These are phyloP conservation scores for Colletotrichum australisinense DNA, from an alignment of 2,329 filamentous ascomycete genomes.

Conservation along the genomic window DNA sequence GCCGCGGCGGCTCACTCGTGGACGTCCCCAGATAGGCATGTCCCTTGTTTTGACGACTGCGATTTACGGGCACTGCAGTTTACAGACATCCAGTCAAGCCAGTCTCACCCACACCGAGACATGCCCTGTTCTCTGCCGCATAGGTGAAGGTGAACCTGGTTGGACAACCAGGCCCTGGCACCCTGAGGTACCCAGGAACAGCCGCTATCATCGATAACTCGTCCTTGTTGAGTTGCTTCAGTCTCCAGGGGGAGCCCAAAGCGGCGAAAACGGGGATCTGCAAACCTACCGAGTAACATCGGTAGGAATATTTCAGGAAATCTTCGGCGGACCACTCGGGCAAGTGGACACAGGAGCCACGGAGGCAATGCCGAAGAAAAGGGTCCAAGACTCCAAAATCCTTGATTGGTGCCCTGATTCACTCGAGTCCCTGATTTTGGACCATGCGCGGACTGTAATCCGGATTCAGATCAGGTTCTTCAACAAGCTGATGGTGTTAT, in stretches of 20 bases:
- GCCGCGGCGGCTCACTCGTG: constrained; percentile 12
- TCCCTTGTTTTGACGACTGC: constrained; percentile 27
- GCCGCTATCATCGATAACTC: not conserved
- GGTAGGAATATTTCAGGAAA: constrained; percentile 8
- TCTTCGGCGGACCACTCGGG: not conserved
- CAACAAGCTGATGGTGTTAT: not conserved
- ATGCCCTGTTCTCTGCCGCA: too few relatives aligned
- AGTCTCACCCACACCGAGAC: not conserved
- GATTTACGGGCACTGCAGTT: not conserved
- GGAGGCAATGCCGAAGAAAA: constrained; percentile 14
- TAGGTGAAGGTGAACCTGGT: too few relatives aligned
- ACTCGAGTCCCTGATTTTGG: not conserved
- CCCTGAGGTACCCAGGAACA: not conserved
- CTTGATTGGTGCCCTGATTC: constrained; percentile 15
- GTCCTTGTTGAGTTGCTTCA: not conserved
- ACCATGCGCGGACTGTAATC: not conserved
- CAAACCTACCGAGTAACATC: constrained; percentile 8
- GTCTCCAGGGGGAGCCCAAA: not conserved
- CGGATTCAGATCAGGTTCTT: not conserved
- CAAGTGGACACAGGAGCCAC: not conserved
- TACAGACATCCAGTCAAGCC: not conserved
- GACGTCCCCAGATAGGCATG: constrained; percentile 23
- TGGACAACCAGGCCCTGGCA: too few relatives aligned
- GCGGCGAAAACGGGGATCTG: not conserved
- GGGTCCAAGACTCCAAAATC: not conserved